Percentiles rank a stretch among this genome's conserved stretches.
These are phyloP conservation scores for Fonsecaea monophora DNA, from an alignment of 2,329 filamentous ascomycete genomes.

Conservation along the genomic window DNA sequence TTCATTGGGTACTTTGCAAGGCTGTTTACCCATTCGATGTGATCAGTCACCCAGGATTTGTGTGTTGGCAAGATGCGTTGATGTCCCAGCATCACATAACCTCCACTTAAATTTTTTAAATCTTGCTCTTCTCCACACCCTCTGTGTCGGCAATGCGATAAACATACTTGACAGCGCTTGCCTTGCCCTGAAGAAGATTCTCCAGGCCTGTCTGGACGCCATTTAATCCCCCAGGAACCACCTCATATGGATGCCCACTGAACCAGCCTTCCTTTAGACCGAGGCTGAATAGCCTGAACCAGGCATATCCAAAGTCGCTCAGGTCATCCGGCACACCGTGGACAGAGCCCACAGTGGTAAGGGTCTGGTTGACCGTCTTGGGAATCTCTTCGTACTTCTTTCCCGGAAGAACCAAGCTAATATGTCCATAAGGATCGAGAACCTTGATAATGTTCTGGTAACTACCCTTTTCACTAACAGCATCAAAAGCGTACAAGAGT, in stretches of 20 bases:
- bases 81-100: neutral
- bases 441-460: constrained; percentile 55
- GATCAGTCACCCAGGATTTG: neutral
- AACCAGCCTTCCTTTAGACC: constrained; percentile 60
- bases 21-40: neutral
- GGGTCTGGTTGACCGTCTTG: constrained; percentile 27
- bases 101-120: constrained; percentile 9
- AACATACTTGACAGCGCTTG: constrained; percentile 70
- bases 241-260: constrained; percentile 57
- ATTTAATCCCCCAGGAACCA: constrained; percentile 60
- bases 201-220: constrained; percentile 61
- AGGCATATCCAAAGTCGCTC: constrained; percentile 54
- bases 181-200: constrained; percentile 66
- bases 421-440: constrained; percentile 44
- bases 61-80: neutral
- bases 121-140: constrained; percentile 27
- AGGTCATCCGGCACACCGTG: constrained; percentile 35
- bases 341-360: constrained; percentile 36
- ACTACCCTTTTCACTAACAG: constrained; percentile 62
- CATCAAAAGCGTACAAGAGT: constrained; percentile 63
- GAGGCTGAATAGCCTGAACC: constrained; percentile 53
- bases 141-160: constrained; percentile 61
- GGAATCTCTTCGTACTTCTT: constrained; percentile 34
- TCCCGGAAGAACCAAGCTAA: constrained; percentile 34
- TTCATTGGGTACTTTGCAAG: neutral